phyloP scores from a whole-genome alignment of 139 green algal species.

The Chlorella sp. region DNA sequence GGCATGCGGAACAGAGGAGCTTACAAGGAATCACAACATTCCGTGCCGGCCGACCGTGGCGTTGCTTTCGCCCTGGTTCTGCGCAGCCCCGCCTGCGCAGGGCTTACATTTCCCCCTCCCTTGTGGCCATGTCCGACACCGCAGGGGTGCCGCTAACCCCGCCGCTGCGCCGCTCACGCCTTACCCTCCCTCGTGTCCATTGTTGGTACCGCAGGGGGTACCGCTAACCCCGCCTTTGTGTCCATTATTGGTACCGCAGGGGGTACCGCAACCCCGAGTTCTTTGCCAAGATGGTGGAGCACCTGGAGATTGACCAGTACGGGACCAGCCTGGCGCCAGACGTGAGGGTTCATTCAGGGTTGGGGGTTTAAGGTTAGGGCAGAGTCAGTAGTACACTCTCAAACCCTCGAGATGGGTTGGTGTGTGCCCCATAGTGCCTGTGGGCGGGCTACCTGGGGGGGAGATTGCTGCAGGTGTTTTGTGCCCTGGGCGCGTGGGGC shows the following conservation, averaged over 20 bases:
- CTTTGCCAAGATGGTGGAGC: slow-evolving; percentile 75
- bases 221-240: no score
- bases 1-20: no score
- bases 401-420: background rate
- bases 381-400: background rate
- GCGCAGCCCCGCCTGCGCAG: no score
- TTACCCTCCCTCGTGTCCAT: no score
- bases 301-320: slow-evolving; percentile 66
- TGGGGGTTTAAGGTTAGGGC: background rate
- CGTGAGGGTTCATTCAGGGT: slow-evolving; percentile 27
- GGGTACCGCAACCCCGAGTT: slow-evolving; percentile 80
- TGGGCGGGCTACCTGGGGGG: background rate
- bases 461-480: background rate
- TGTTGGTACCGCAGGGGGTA: no score
- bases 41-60: no score
- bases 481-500: background rate
- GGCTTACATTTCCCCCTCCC: no score
- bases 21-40: no score
- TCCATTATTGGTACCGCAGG: background rate
- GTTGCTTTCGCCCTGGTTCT: no score
- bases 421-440: background rate
- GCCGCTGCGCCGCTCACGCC: background rate
- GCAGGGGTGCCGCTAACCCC: no score
- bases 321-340: slow-evolving; percentile 62
- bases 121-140: no score